phyloP scores from a whole-genome alignment of 2,329 filamentous ascomycete genomes.

The Cordyceps cicadae region DNA sequence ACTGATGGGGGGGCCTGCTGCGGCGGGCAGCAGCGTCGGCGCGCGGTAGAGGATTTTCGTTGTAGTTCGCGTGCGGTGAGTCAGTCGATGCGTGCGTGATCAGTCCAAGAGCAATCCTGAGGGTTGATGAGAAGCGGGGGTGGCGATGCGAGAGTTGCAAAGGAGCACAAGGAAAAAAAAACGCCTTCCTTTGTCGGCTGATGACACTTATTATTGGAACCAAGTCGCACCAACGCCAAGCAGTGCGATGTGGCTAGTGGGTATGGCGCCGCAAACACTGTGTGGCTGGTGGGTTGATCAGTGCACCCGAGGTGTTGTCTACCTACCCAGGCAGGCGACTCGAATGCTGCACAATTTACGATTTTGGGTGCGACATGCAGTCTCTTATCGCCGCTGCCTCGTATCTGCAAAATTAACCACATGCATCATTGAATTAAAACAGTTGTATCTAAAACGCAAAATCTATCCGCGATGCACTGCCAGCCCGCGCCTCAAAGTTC shows the following conservation, averaged over 20 bases:
- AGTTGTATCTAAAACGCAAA: constrained; percentile 7
- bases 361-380: not conserved
- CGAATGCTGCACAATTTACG: not conserved
- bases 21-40: constrained; percentile 4
- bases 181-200: not conserved
- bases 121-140: not conserved
- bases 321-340: not conserved
- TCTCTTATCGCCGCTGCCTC: not conserved
- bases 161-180: not conserved
- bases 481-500: not conserved
- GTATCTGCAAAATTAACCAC: not conserved
- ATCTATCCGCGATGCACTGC: not conserved
- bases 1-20: not conserved
- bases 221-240: not conserved
- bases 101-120: not conserved
- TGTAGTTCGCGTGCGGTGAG: not conserved
- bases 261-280: not conserved
- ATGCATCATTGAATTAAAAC: constrained; percentile 11
- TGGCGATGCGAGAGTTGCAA: not conserved
- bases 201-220: not conserved
- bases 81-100: not conserved
- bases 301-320: not conserved
- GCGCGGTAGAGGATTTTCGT: too few relatives aligned
- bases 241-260: not conserved
- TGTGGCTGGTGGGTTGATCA: not conserved